phyloP scores from a whole-genome alignment of 768 basidiomycete species.

The Boletus edulis region DNA sequence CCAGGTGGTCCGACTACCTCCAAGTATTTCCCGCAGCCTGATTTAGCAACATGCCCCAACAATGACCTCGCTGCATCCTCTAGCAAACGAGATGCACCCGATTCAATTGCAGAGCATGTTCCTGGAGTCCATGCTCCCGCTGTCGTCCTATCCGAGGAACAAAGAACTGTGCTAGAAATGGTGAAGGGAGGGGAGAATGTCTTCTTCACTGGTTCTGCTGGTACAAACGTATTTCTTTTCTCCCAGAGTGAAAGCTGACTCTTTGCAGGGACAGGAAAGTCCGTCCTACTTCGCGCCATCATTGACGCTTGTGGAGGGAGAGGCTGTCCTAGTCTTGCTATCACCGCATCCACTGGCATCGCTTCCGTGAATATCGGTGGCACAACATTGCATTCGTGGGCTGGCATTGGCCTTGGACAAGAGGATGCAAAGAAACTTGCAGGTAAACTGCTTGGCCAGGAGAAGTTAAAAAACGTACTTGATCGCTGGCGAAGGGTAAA shows the following conservation, averaged over 20 bases:
- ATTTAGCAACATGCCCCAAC: not conserved
- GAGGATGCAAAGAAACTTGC: conserved; percentile 51
- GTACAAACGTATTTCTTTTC: conserved; percentile 23
- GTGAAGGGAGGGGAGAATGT: conserved; percentile 64
- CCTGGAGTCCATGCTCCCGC: conserved; percentile 4
- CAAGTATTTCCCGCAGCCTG: not conserved
- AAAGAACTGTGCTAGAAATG: conserved; percentile 43
- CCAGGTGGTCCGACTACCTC: conserved; percentile 3
- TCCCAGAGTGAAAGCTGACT: not conserved
- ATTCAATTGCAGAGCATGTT: not conserved
- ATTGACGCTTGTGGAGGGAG: conserved; percentile 48
- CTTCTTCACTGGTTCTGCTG: conserved; percentile 88
- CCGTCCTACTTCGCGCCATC: conserved; percentile 74
- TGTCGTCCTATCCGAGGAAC: conserved; percentile 50
- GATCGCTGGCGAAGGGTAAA: conserved; percentile 60
- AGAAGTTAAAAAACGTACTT: conserved; percentile 38
- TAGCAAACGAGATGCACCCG: not conserved
- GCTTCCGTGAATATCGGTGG: conserved; percentile 85
- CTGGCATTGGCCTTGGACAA: conserved; percentile 74
- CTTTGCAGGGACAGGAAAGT: conserved; percentile 72
- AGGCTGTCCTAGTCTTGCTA: conserved; percentile 45
- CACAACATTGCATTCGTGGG: conserved; percentile 78
- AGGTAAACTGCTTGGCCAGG: conserved; percentile 49
- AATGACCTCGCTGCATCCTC: not conserved
- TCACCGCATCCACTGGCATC: conserved; percentile 80